A percentile compares a stretch with the other conserved stretches of the same genome.
Conservation (phyloP, 73 alveolate species). For the Paraurostyla sp. region DNA sequence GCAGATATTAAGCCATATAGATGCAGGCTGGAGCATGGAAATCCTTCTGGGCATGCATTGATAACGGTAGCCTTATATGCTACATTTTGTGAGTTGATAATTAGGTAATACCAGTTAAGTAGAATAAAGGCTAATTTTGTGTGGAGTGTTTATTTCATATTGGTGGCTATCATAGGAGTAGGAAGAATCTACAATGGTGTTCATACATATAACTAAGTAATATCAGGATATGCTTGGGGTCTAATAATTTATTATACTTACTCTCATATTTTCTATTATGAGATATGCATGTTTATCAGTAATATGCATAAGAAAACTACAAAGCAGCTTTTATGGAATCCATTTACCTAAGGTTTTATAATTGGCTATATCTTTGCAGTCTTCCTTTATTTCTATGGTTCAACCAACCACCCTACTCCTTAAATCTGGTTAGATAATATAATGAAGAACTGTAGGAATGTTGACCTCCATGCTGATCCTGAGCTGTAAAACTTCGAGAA, state of each 20-base stretch:
- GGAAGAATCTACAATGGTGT: conserved; percentile 52
- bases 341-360: neutral
- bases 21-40: conserved; percentile 49
- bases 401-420: conserved; percentile 25
- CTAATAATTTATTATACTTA: neutral
- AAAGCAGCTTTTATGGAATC: neutral
- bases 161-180: neutral
- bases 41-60: conserved; percentile 43
- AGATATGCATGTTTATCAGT: neutral
- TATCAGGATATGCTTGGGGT: conserved; percentile 38
- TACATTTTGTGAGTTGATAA: neutral
- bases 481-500: conserved; percentile 31
- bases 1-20: neutral
- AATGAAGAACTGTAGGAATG: conserved; percentile 5
- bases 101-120: neutral
- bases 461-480: conserved; percentile 29
- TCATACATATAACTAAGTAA: conserved; percentile 29
- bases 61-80: conserved; percentile 2
- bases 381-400: neutral
- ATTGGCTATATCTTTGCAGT: neutral
- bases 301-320: neutral
- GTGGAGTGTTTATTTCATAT: neutral
- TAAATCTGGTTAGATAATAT: conserved; percentile 18
- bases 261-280: neutral
- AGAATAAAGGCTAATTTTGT: neutral